These are phyloP conservation scores for Saccharomycopsis schoenii DNA, from an alignment of 805 yeast genomes.

Conservation along the genomic window DNA sequence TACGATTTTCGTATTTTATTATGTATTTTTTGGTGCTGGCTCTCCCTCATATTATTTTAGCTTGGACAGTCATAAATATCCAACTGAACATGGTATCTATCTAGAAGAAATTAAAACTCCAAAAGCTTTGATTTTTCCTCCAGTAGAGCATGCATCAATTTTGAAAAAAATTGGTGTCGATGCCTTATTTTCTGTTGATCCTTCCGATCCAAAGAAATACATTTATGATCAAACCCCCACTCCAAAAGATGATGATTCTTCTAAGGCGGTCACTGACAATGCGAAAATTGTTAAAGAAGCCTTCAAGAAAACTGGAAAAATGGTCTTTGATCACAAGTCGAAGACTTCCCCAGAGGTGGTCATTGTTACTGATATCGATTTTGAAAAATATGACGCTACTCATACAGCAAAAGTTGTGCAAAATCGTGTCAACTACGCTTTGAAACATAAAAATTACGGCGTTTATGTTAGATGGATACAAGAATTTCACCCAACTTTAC, in stretches of 20 bases:
- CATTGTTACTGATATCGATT: slow-evolving; percentile 72
- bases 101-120: slow-evolving; percentile 37
- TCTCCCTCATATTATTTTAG: slow-evolving; percentile 6
- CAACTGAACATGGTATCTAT: slow-evolving; percentile 35
- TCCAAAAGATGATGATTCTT: not conserved
- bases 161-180: slow-evolving; percentile 47
- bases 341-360: slow-evolving; percentile 50
- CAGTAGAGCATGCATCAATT: slow-evolving; percentile 58
- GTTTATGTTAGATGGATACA: slow-evolving; percentile 76
- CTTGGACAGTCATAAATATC: slow-evolving; percentile 19
- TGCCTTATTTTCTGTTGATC: slow-evolving; percentile 31
- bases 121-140: slow-evolving; percentile 56
- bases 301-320: slow-evolving; percentile 58
- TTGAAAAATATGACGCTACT: slow-evolving; percentile 48
- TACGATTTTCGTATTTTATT: slow-evolving; percentile 11
- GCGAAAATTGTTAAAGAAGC: slow-evolving; percentile 38
- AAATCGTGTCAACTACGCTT: slow-evolving; percentile 80
- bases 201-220: slow-evolving; percentile 19
- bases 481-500: slow-evolving; percentile 62
- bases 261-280: slow-evolving; percentile 19
- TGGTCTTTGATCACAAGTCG: slow-evolving; percentile 33
- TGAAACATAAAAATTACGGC: slow-evolving; percentile 69
- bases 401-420: slow-evolving; percentile 64
- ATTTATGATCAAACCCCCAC: slow-evolving; percentile 15
- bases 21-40: slow-evolving; percentile 9